Base-by-base conservation (phyloP, 2,329 filamentous ascomycete species). In the Grosmannia serpens region DNA sequence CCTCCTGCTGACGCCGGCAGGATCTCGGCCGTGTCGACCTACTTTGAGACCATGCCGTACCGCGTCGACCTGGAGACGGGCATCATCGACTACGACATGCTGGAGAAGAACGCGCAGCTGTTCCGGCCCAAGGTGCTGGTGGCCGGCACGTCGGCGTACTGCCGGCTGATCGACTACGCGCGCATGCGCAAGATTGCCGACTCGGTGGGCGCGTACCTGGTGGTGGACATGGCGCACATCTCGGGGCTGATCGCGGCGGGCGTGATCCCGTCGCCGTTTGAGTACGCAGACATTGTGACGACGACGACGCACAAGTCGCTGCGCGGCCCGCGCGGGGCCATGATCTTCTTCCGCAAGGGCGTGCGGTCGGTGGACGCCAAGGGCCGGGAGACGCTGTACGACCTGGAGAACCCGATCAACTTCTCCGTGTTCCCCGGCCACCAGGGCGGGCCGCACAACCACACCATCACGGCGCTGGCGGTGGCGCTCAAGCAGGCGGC, bases 301-400 rank as follows among this genome's bases (percentile, higher is more conserved):
- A 99, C 94, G 63, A 99, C 94, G 62, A 99, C 94, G 53, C 94
- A 99, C 85, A 99, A 99, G 83, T 96, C 91, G 58, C 88, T 99
- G 66, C 91, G 94, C 75, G 94, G 94, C 61, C 94, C 94, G 61
- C 90, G 94, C 73, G 94, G 94, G 70, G 94, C 94, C 71, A 99
- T 99, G 94, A 99, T 99, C 78, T 99, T 99, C 84, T 99, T 91
- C 86, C 89, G 94, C 75, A 96, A 95, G 80, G 94, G 94, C 63
- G 86, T 96, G 62, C 88, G 92, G 69, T 90, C 87, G 69, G 87
- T 87, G 58, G 89, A 97, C 71, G 78, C 88, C 75, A 96, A 96
- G 83, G 91, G 91, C 69, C 92, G 96, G 77, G 83, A 92, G 79
- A 87, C 81, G 56, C 78, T 91, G 68, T 99, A 96, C 73, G 91